Percentiles rank a stretch among this genome's conserved stretches.
phyloP scores from a whole-genome alignment of 148 eudicot genomes.

The Chenopodium album region DNA sequence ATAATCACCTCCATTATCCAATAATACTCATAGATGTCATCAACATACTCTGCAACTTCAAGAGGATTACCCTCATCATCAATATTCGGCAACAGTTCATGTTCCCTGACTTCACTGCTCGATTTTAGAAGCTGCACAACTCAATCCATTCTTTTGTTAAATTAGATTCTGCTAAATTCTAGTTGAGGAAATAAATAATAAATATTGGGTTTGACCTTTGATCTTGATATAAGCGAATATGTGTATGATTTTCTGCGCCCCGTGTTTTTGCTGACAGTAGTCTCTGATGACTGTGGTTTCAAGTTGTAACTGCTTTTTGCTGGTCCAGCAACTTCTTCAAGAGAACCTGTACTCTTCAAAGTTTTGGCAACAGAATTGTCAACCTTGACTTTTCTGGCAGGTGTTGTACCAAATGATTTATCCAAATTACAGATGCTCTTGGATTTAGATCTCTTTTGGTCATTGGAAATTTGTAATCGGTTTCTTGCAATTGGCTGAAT shows the following conservation, averaged over 20 bases:
- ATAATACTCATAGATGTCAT: conserved; percentile 84
- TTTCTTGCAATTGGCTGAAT: conserved; percentile 48
- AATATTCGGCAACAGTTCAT: conserved; percentile 51
- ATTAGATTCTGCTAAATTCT: conserved; percentile 8
- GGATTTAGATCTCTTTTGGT: conserved; percentile 34
- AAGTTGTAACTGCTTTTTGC: conserved; percentile 26
- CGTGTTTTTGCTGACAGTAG: conserved; percentile 41
- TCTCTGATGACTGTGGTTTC: conserved; percentile 27
- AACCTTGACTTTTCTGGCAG: conserved; percentile 34
- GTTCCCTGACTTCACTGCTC: conserved; percentile 31
- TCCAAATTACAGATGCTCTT: conserved; percentile 27
- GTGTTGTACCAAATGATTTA: conserved; percentile 30
- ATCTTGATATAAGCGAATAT: conserved; percentile 51
- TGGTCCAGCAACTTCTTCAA: conserved; percentile 29
- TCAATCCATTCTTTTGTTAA: conserved; percentile 2
- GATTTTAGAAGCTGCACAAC: conserved; percentile 48
- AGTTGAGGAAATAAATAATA: neutral
- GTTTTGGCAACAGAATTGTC: conserved; percentile 28
- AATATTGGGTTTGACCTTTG: conserved; percentile 52
- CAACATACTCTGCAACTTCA: conserved; percentile 92
- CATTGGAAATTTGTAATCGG: conserved; percentile 27
- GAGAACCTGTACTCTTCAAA: conserved; percentile 24
- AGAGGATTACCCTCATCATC: conserved; percentile 77
- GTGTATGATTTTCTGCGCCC: conserved; percentile 78
- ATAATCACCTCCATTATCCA: conserved; percentile 79